Percentiles rank a stretch among this genome's conserved stretches.
Conservation (phyloP, 129 eudicot genomes). For the Helianthus annuus region DNA sequence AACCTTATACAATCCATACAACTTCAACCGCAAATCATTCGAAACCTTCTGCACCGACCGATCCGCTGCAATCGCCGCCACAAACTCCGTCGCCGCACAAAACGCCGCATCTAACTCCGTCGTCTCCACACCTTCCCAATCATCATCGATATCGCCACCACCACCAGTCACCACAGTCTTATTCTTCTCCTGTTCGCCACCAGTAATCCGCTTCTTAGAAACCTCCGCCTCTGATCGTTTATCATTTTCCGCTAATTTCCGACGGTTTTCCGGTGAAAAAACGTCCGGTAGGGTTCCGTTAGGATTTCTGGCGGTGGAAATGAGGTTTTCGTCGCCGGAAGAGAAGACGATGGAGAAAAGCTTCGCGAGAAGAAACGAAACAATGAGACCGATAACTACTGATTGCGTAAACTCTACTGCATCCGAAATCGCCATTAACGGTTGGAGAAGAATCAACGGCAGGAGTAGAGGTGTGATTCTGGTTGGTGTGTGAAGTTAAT, state of each 20-base stretch:
- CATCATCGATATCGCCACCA: slow-evolving; percentile 60
- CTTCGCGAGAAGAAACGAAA: slow-evolving; percentile 83
- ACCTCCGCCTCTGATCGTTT: slow-evolving; percentile 27
- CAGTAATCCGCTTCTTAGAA: slow-evolving; percentile 20
- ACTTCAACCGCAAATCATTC: slow-evolving; percentile 63
- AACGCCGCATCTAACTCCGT: slow-evolving; percentile 80
- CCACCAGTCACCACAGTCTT: slow-evolving; percentile 13
- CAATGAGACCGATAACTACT: slow-evolving; percentile 56
- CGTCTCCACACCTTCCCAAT: slow-evolving; percentile 97
- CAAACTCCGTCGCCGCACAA: slow-evolving; percentile 80
- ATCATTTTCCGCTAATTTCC: slow-evolving; percentile 14
- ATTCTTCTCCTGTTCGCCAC: too few relatives aligned
- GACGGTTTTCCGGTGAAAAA: slow-evolving; percentile 3
- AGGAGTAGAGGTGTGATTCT: background rate
- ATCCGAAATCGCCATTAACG: slow-evolving; percentile 49
- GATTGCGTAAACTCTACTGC: slow-evolving; percentile 65
- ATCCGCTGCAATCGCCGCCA: slow-evolving; percentile 71
- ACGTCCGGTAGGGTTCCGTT: background rate
- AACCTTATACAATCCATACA: slow-evolving; percentile 84
- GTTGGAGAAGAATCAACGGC: background rate
- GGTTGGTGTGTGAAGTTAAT: background rate
- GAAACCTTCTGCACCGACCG: slow-evolving; percentile 55
- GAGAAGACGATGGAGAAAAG: slow-evolving; percentile 76
- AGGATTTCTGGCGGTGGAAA: slow-evolving; percentile 35
- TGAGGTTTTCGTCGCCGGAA: slow-evolving; percentile 50